Evolutionary conservation across 805 yeast species (phyloP), one percentile per base, ranked within the genome.

Genomic region (Pachysolen tannophilus): DNA sequence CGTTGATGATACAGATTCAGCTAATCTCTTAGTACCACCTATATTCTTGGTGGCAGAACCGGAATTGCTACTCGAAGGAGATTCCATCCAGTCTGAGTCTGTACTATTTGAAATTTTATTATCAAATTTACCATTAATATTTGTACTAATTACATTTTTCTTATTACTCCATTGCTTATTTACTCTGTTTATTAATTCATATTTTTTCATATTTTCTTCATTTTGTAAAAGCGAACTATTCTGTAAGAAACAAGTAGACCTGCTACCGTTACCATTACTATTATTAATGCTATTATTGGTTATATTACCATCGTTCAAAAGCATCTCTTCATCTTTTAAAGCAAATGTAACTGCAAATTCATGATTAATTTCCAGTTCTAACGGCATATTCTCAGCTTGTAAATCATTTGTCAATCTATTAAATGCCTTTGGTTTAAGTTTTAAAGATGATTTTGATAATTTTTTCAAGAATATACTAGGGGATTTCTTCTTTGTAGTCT

Each of bases 91-190:
- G n/a, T n/a, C n/a, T n/a, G n/a, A n/a, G n/a, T n/a, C n/a, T n/a
- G n/a, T n/a, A 19, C 28, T 28, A 33, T 31, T 16, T 10, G 40
- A 36, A 30, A 41, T 28, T 30, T 39, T 26, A 25, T 37, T 30
- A 13, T 16, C 17, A n/a, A n/a, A n/a, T n/a, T n/a, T n/a, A n/a
- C n/a, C n/a, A 20, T 13, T 16, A 7, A 20, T 17, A 13, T 18
- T 34, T n/a, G 10, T 34, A n/a, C n/a, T n/a, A n/a, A n/a, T n/a
- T n/a, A n/a, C n/a, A n/a, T n/a, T n/a, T 28, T 49, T 46, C 30
- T 46, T 46, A 24, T 52, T 47, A 30, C 48, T 61, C 66, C 66
- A 61, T 2, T 55, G 41, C 35, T 56, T 54, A 38, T 61, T 61
- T 5, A 61, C 61, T 34, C 45, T 51, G 33, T 51, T 54, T 17